A percentile compares a stretch with the other conserved stretches of the same genome.
phyloP scores from a whole-genome alignment of 768 basidiomycete species.

The Mycena indigotica region DNA sequence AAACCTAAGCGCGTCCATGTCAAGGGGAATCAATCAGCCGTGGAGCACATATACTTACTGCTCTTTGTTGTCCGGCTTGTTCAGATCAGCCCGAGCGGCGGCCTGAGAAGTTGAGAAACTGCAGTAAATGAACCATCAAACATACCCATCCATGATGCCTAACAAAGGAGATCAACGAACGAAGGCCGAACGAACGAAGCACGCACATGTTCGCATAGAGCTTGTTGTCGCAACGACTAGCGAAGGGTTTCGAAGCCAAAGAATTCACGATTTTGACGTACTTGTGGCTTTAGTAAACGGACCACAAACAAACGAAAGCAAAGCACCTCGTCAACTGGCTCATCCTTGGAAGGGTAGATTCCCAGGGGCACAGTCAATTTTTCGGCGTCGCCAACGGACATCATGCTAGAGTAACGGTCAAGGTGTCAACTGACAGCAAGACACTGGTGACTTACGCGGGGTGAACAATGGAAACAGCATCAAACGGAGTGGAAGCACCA shows the following conservation, averaged over 20 bases:
- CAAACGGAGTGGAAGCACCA: constrained; percentile 44
- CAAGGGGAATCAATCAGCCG: neutral
- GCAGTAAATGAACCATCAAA: neutral
- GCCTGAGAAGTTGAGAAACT: constrained; percentile 30
- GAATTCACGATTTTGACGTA: constrained; percentile 52
- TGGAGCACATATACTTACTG: constrained; percentile 35
- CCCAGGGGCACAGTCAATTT: constrained; percentile 55
- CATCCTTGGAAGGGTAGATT: constrained; percentile 61
- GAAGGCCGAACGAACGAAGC: constrained; percentile 6
- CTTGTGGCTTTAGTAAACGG: constrained; percentile 35
- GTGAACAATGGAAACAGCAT: constrained; percentile 53
- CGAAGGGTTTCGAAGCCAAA: constrained; percentile 53
- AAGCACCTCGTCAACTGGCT: constrained; percentile 54
- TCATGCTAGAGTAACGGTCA: constrained; percentile 41
- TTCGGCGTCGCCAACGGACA: constrained; percentile 51
- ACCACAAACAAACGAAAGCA: neutral
- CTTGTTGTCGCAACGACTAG: constrained; percentile 51
- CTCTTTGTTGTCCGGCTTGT: constrained; percentile 57
- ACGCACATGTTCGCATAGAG: constrained; percentile 49
- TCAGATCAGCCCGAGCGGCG: constrained; percentile 60
- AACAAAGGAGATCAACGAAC: neutral
- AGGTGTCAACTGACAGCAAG: neutral
- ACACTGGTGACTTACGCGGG: constrained; percentile 50
- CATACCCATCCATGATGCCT: constrained; percentile 60
- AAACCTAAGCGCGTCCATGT: constrained; percentile 32